Evolutionary conservation across 768 basidiomycete species (phyloP), one percentile per base, ranked within the genome.

Genomic region (Tylopilus sp.): DNA sequence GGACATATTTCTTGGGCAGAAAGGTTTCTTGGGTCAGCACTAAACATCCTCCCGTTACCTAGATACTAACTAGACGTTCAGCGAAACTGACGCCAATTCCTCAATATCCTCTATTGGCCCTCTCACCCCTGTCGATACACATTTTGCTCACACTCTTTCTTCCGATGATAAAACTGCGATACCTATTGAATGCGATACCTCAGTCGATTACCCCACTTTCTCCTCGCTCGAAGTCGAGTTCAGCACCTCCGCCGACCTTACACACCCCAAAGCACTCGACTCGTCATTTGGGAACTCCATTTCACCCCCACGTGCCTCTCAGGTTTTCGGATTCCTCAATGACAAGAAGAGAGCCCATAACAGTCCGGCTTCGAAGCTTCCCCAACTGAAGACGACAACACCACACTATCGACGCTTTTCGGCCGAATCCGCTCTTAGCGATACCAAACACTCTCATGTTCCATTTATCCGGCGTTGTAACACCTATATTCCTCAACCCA

Each of bases 1-100:
- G 82, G 87, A 7, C 88, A 91, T 57, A 88, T 91, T 48, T 90
- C 88, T 2, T 91, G 88, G 88, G 88, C 88, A 12, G 88, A 91
- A 70, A 77, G 79, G 39, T 83, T 80, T 66, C 72, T 90, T 47
- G 79, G 76, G 88, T 89, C 57, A 51, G 81, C 61, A 0, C 6
- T 13, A 23, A 25, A 31, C 36, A 12, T 7, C 13, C 40, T 33
- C 15, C 35, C 28, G 9, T 22, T n/a, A 40, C n/a, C 22, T 30
- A 42, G 20, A 39, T 30, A 18, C 55, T 66, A 30, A 68, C 33
- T 10, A 36, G 26, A 17, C 20, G 41, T 40, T 36, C 52, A 82
- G 79, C 11, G 79, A 80, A 63, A 74, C 72, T 20, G 75, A 77
- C 39, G 67, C 62, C 35, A 65, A 65, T 33, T 69, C 69, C 20